Conservation (phyloP, 805 yeast genomes). For the Wickerhamiella bombiphila region DNA sequence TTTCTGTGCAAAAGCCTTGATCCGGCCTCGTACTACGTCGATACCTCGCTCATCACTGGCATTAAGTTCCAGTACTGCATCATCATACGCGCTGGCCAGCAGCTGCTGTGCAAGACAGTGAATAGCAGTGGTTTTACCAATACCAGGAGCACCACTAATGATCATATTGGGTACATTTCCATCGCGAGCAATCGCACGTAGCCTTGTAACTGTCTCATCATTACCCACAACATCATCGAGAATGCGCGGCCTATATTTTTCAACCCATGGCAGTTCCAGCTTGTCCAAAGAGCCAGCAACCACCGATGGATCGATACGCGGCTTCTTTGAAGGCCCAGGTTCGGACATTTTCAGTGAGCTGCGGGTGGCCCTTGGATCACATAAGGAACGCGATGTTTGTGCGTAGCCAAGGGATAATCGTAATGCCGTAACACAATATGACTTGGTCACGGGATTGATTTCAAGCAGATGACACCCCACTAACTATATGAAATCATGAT, state of each 20-base stretch:
- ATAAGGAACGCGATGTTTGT: neutral
- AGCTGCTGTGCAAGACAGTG: constrained; percentile 79
- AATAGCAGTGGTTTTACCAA: constrained; percentile 91
- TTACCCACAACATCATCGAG: constrained; percentile 87
- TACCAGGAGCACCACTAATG: constrained; percentile 88
- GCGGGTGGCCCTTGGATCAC: neutral
- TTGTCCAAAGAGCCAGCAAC: too few relatives aligned
- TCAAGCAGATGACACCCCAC: too few relatives aligned
- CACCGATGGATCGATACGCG: neutral
- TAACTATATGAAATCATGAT: too few relatives aligned
- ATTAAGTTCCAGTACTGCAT: constrained; percentile 83
- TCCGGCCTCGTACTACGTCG: constrained; percentile 85
- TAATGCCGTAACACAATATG: too few relatives aligned
- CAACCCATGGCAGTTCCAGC: constrained; percentile 46
- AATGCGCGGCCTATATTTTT: constrained; percentile 74
- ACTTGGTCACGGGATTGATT: too few relatives aligned
- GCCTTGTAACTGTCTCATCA: constrained; percentile 71
- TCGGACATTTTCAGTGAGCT: constrained; percentile 1
- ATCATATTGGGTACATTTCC: constrained; percentile 97
- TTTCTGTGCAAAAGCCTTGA: constrained; percentile 92
- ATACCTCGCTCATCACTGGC: constrained; percentile 98
- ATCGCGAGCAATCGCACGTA: constrained; percentile 70
- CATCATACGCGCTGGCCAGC: constrained; percentile 54
- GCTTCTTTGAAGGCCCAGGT: constrained; percentile 5
- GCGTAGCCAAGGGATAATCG: too few relatives aligned